Evolutionary conservation across 2,329 filamentous ascomycete species (phyloP).

Genomic region (Pseudomassariella vexata): DNA sequence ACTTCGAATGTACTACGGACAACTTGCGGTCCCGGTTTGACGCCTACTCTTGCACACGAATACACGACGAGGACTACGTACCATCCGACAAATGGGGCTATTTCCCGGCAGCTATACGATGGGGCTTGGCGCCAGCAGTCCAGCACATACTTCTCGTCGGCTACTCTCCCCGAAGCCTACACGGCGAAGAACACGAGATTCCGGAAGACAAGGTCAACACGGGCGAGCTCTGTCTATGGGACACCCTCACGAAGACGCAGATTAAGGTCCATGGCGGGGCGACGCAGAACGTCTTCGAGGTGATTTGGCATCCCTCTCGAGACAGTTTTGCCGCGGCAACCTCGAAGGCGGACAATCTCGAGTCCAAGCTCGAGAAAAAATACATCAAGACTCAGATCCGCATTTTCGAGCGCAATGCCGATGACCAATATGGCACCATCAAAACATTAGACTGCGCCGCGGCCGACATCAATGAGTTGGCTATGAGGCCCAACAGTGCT

Average conservation of each 20-base stretch:
- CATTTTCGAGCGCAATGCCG: conserved; percentile 36
- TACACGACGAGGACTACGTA: conserved; percentile 24
- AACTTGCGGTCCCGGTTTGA: conserved; percentile 14
- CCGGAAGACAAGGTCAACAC: conserved; percentile 51
- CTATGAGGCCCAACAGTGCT: conserved; percentile 48
- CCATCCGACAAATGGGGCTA: conserved; percentile 52
- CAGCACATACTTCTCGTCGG: conserved; percentile 53
- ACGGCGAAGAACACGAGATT: conserved; percentile 49
- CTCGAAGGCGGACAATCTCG: conserved; percentile 39
- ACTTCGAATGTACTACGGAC: conserved; percentile 19
- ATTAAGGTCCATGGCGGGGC: conserved; percentile 45
- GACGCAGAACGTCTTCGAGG: conserved; percentile 58
- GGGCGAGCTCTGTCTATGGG: conserved; percentile 57
- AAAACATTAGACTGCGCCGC: conserved; percentile 55
- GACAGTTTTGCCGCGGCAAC: conserved; percentile 52
- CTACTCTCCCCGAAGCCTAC: conserved; percentile 54
- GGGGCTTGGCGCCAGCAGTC: conserved; percentile 42
- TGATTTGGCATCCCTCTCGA: conserved; percentile 54
- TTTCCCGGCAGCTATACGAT: conserved; percentile 57
- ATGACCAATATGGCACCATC: conserved; percentile 35
- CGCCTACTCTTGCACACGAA: conserved; percentile 24
- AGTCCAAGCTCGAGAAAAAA: conserved; percentile 34
- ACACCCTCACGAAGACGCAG: conserved; percentile 36
- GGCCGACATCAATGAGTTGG: conserved; percentile 57
- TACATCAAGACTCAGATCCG: conserved; percentile 54